A percentile compares a stretch with the other conserved stretches of the same genome.
Conservation (phyloP, 306 rosid species). For the Erythrophleum fordii region DNA sequence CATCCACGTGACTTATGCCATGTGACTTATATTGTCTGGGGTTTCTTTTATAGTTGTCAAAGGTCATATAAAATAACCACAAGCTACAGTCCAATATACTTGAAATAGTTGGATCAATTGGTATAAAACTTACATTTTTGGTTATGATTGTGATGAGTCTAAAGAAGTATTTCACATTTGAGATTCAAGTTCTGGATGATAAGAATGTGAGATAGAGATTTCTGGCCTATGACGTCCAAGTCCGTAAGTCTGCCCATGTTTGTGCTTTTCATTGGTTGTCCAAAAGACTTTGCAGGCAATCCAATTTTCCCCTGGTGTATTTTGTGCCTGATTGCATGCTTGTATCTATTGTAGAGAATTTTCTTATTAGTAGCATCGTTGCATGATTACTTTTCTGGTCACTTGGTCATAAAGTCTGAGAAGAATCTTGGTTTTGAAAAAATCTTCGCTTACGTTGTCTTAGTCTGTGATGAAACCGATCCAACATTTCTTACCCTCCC, state of each 20-base stretch:
- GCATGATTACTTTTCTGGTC: slow-evolving; percentile 16
- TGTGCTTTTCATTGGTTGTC: slow-evolving; percentile 37
- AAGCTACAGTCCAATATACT: slow-evolving; percentile 93
- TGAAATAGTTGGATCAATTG: slow-evolving; percentile 89
- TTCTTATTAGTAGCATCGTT: background rate
- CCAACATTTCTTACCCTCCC: background rate
- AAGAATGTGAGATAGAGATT: slow-evolving; percentile 93
- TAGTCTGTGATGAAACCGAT: background rate
- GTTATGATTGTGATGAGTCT: slow-evolving; percentile 92
- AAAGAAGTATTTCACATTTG: slow-evolving; percentile 93
- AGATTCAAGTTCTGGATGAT: slow-evolving; percentile 92
- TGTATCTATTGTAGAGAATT: background rate
- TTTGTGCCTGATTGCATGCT: background rate
- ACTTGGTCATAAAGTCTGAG: background rate
- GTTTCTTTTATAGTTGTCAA: slow-evolving; percentile 60
- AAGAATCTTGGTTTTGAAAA: background rate
- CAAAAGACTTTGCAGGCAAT: slow-evolving; percentile 18
- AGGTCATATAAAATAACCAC: slow-evolving; percentile 92
- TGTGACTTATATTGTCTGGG: slow-evolving; percentile 25
- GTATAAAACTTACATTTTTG: slow-evolving; percentile 92
- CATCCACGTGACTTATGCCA: too few relatives aligned
- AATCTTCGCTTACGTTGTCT: slow-evolving; percentile 5
- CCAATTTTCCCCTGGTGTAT: slow-evolving; percentile 19
- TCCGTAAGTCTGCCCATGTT: slow-evolving; percentile 90
- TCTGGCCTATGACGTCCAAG: slow-evolving; percentile 97